Base-by-base conservation (phyloP, 2,329 filamentous ascomycete genomes). In the Trichoderma guizhouense region DNA sequence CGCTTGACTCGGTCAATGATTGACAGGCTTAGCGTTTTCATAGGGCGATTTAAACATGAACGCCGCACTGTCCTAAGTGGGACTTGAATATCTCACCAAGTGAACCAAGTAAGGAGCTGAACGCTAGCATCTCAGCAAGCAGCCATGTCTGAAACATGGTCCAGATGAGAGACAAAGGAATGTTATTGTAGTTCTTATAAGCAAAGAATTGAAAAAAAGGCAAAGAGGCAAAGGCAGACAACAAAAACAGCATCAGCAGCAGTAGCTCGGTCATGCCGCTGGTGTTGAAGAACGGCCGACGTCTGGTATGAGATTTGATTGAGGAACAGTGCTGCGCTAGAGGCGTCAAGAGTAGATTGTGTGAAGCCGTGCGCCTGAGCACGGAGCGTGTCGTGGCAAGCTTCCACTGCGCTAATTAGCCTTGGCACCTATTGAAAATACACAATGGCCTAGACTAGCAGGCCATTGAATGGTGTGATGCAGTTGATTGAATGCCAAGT, bases 391-490 rank as follows among this genome's bases (percentile, higher is more conserved):
- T 60, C 61, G 69, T 66, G 62, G 62, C 53, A 60, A n/a, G 69
- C 39, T 55, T 57, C 58, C 60, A 30, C 34, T 30, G 24, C 62
- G 30, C 69, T 67, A 60, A 67, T 62, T 60, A 53, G 53, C 34
- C 69, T 67, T 67, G 62, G 69, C 55, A 64, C 26, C 26, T 70
- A 70, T 60, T 71, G 63, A 67, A 63, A 63, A 62, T 28, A 67
- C 60, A 70, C 39, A 51, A 61, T 67, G 34, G 62, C 62, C 61
- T 63, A 66, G 24, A 11, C 53, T 71, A 60, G 28, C 69, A 61
- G 43, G 69, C 39, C 55, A 71, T 70, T 70, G 68, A 70, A 62
- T 63, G 58, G 62, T 67, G 64, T 57, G 64, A 67, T 67, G 51
- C 18, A 24, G 32, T 58, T 43, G 34, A 62, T 51, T 58, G 66